Evolutionary conservation across 192 early-diverging fungal genomes (phyloP).

Genomic region (Chytriomyces sp.): DNA sequence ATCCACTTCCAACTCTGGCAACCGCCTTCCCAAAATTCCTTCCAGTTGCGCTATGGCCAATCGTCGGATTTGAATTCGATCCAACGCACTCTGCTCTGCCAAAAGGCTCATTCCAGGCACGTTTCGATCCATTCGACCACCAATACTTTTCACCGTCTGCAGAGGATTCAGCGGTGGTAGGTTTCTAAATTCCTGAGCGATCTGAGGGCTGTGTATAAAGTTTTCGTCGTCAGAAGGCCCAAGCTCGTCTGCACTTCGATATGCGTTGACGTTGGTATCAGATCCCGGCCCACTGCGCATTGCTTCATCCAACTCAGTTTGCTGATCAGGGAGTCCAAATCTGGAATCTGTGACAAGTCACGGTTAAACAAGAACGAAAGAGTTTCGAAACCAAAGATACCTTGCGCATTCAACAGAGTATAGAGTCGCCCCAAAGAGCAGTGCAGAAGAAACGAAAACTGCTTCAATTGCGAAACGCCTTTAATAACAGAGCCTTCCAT

Average conservation of each 20-base stretch:
- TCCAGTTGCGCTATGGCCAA: conserved; percentile 80
- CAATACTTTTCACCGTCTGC: not conserved
- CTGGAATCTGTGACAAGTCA: not conserved
- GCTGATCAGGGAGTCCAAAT: not conserved
- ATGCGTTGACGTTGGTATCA: not conserved
- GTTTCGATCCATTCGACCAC: not conserved
- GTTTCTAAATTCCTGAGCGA: conserved; percentile 3
- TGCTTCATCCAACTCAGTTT: not conserved
- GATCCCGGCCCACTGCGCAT: not conserved
- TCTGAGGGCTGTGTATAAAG: not conserved
- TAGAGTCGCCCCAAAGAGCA: conserved; percentile 83
- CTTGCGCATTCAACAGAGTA: conserved; percentile 66
- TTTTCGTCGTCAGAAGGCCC: conserved; percentile 9
- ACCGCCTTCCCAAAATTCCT: conserved; percentile 63
- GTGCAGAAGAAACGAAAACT: conserved; percentile 88
- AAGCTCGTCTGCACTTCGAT: conserved; percentile 9
- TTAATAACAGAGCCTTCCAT: conserved; percentile 56
- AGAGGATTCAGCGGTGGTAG: not conserved
- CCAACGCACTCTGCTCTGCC: conserved; percentile 74
- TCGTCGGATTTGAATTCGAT: conserved; percentile 83
- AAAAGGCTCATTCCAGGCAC: not conserved
- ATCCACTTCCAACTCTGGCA: conserved; percentile 14
- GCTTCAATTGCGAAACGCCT: conserved; percentile 83
- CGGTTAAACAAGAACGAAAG: not conserved
- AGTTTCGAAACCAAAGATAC: conserved; percentile 32